Evolutionary conservation across 768 basidiomycete species (phyloP).

Genomic region (Lyophyllum decastes): DNA sequence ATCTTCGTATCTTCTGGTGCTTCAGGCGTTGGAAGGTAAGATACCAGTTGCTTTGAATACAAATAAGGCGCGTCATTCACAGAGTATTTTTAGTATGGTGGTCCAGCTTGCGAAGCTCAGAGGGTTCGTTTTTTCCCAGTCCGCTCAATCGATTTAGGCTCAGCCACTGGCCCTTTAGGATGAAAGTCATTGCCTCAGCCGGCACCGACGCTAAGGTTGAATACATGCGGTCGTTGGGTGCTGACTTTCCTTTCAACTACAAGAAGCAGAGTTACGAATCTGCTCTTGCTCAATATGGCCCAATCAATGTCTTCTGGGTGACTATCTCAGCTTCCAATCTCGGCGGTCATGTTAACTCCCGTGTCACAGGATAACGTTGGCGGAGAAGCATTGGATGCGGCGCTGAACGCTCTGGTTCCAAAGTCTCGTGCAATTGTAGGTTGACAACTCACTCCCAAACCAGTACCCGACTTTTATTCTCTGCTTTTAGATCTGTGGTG

Average conservation of each 20-base stretch:
- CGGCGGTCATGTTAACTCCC: neutral
- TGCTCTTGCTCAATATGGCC: constrained; percentile 50
- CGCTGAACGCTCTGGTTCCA: constrained; percentile 34
- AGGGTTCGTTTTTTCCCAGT: constrained; percentile 19
- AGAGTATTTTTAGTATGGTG: constrained; percentile 22
- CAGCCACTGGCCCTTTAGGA: neutral
- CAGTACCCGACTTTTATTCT: neutral
- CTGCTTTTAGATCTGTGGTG: constrained; percentile 3
- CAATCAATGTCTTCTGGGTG: constrained; percentile 47
- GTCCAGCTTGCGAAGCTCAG: constrained; percentile 39
- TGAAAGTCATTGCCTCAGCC: constrained; percentile 63
- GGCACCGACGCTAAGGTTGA: constrained; percentile 64
- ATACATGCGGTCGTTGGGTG: constrained; percentile 51
- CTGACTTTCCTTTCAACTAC: constrained; percentile 67
- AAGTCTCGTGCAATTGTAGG: constrained; percentile 44
- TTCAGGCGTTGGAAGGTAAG: constrained; percentile 32
- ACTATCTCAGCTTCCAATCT: neutral
- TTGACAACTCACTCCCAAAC: neutral
- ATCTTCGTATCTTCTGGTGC: constrained; percentile 29
- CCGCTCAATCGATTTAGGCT: neutral
- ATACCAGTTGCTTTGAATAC: neutral
- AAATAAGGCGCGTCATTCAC: neutral
- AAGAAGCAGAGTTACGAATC: constrained; percentile 49
- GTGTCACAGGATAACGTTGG: constrained; percentile 45
- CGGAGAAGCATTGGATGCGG: constrained; percentile 40